phyloP scores from a whole-genome alignment of 2,329 filamentous ascomycete genomes.

The Fusarium fracticaudum region DNA sequence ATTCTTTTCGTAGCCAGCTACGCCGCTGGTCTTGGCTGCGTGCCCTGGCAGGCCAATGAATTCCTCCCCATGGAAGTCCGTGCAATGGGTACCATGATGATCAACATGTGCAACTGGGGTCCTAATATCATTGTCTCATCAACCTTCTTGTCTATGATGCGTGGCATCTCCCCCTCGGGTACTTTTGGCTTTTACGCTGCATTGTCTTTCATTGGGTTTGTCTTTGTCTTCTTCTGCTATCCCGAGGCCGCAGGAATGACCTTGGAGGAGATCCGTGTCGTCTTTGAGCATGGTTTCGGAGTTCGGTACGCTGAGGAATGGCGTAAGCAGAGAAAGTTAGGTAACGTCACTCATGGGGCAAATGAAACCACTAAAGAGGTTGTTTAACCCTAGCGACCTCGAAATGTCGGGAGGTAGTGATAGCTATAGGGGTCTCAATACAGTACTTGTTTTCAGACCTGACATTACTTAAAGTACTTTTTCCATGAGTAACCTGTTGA shows the following conservation, averaged over 20 bases:
- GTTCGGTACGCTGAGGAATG: constrained; percentile 35
- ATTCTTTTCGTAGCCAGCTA: constrained; percentile 46
- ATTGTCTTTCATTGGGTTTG: constrained; percentile 56
- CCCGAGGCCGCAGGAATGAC: constrained; percentile 60
- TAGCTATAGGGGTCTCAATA: not conserved
- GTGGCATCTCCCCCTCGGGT: constrained; percentile 57
- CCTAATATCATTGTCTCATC: constrained; percentile 59
- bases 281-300: constrained; percentile 59
- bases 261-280: constrained; percentile 61
- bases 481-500: not conserved
- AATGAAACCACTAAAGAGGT: not conserved
- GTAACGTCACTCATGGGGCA: not conserved
- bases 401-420: accelerated
- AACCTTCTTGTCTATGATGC: constrained; percentile 58
- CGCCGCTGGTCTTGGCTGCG: constrained; percentile 55
- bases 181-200: constrained; percentile 62
- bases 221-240: constrained; percentile 57
- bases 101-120: constrained; percentile 56
- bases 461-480: accelerated
- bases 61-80: constrained; percentile 58
- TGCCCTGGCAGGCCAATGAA: constrained; percentile 58
- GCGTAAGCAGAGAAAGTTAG: not conserved
- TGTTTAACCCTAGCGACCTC: not conserved
- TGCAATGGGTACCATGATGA: constrained; percentile 57
- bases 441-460: not conserved